Base-by-base conservation (phyloP, 352 stramenopile genomes). In the Elongisporangium senticosum region DNA sequence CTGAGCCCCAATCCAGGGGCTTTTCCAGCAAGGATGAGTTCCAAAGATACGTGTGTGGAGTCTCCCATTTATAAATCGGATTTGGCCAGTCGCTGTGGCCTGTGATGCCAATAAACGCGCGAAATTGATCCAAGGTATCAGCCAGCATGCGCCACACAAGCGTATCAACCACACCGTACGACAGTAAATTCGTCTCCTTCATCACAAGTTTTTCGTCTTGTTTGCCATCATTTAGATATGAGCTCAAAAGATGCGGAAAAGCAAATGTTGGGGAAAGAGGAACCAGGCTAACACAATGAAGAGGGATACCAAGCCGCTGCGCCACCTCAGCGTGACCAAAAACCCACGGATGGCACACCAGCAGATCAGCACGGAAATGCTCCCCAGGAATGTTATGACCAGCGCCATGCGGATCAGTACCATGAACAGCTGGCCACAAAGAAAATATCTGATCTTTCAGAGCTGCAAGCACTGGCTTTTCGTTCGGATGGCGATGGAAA, bases 31-130 rank as follows among this genome's bases (percentile, higher is more conserved):
- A 22, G 1, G 50, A 24, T 1, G 69, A 62, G 26, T 77, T 80
- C 72, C 72, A 81, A 8, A 78, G 50, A 26, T 84, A 84, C 19
- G 71, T 68, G 53, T 79, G 66, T 0, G 74, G 74, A 21, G 79
- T 76, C 10, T 57, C 52, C 74, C 74, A 84, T 19, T 77, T 68
- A 7, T 66, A 62, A 13, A 78, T 43, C n/a, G 65, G 70, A 49
- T 62, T 77, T 3, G 62, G 22, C 26, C 71, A 59, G 4, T 73
- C 72, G 10, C 52, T 68, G 23, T 55, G 64, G 0, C 68, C 64
- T n/a, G 53, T 52, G 0, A 81, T 55, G 5, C 72, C 72, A 52
- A 84, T 66, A 49, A 63, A 56, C 28, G 67, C 40, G 54, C 74
- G 67, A 21, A 84, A 84, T 19, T 77, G 61, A 48, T 75, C 68